Base-by-base conservation (phyloP, 2,329 filamentous ascomycete species). In the Penicillium vulpinum region DNA sequence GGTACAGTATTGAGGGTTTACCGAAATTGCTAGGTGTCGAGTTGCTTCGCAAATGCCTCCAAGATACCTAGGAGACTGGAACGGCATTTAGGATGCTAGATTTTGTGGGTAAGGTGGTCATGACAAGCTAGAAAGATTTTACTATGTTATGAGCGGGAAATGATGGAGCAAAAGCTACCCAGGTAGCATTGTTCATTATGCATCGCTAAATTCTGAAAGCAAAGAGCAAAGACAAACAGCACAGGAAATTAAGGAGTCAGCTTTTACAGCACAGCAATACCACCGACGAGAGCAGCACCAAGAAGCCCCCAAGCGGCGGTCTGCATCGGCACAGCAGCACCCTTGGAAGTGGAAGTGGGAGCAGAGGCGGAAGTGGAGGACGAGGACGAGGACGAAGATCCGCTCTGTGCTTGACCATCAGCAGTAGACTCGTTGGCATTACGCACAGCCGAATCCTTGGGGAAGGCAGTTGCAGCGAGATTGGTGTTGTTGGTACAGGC, bases 401-500 rank as follows among this genome's bases (percentile, higher is more conserved):
- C 66, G 28, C 65, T 60, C 51, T 75, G 73, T 0, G 72, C 60
- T 21, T 66, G 47, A 2, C 73, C 75, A 7, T 72, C 67, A 2
- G 69, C 39, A 18, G 72, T 75, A 8, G 75, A 73, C 57, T 73
- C 73, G 48, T 82, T 82, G 38, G 80, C 80, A 56, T 79, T 78
- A 33, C 71, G 70, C 40, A 63, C 43, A 5, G 71, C 73, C 33
- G 70, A 69, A 9, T 63, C 66, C 5, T 74, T 75, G 8, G 73
- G 67, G 50, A 81, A 78, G 36, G 75, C 63, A 16, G 70, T 71
- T 8, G 81, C 78, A 5, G 76, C 77, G 43, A 90, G 76, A 33
- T 81, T 83, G 10, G 80, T 84, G 61, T 79, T 80, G 62, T 85
- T 88, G 61, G 74, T 76, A 80, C 88, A 91, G 56, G 80, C 73